These are phyloP conservation scores for Breviolum minutum DNA, from an alignment of 73 alveolate species.

Conservation along the genomic window DNA sequence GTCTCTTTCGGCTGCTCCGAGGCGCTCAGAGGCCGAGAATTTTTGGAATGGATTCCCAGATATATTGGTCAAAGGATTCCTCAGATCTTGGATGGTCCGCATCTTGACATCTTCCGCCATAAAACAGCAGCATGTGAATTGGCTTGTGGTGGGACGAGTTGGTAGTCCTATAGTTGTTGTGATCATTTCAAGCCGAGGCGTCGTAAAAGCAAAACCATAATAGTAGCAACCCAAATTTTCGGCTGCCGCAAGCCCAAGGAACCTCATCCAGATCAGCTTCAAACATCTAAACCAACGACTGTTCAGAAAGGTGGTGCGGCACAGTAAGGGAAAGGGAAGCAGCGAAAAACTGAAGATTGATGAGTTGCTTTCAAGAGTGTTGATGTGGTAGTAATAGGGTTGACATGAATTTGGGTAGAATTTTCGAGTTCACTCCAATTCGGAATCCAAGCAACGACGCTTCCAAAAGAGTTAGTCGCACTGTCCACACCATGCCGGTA, in stretches of 20 bases:
- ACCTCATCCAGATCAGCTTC: neutral
- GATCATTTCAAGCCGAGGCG: neutral
- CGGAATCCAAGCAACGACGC: slow-evolving; percentile 14
- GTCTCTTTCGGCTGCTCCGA: too few species aligned
- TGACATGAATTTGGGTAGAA: too few species aligned
- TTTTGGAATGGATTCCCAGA: slow-evolving; percentile 80
- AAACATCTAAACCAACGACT: neutral
- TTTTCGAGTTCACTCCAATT: too few species aligned
- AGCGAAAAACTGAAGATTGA: too few species aligned
- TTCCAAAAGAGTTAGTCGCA: slow-evolving; percentile 30
- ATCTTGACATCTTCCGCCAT: neutral
- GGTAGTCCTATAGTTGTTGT: neutral
- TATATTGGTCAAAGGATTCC: slow-evolving; percentile 57
- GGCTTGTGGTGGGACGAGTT: neutral
- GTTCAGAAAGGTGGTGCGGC: too few species aligned
- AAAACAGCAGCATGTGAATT: too few species aligned
- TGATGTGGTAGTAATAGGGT: too few species aligned
- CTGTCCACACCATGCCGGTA: slow-evolving; percentile 17
- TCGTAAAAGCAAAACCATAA: slow-evolving; percentile 74
- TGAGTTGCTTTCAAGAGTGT: too few species aligned
- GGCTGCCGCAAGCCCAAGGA: slow-evolving; percentile 1
- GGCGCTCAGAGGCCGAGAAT: slow-evolving; percentile 61
- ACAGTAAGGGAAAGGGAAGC: too few species aligned
- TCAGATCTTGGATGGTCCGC: neutral
- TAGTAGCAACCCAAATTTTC: slow-evolving; percentile 74